These are phyloP conservation scores for Mycotypha africana DNA, from an alignment of 371 early-diverging fungal genomes.

Conservation along the genomic window DNA sequence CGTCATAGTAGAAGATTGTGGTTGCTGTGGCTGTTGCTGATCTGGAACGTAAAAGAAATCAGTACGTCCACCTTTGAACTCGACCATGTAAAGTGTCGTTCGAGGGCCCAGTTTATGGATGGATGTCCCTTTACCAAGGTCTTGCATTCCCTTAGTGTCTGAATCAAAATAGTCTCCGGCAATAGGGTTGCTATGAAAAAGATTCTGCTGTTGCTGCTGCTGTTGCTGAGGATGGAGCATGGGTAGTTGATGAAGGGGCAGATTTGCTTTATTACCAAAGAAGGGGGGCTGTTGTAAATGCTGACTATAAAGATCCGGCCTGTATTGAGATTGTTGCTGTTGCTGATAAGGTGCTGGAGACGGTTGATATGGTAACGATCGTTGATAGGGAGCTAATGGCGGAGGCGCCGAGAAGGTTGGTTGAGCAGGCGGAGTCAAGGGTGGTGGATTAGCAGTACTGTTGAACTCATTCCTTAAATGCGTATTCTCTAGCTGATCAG, in stretches of 20 bases:
- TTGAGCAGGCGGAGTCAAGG: constrained; percentile 1
- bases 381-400: background rate
- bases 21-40: constrained; percentile 9
- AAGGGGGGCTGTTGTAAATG: constrained; percentile 11
- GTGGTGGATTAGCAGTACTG: no score
- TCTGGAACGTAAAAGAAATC: constrained; percentile 79
- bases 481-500: constrained; percentile 29
- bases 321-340: constrained; percentile 4
- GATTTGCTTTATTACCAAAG: background rate
- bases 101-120: constrained; percentile 41
- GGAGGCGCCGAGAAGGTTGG: no score
- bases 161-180: constrained; percentile 20
- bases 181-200: background rate
- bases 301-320: constrained; percentile 5
- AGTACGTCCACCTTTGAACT: constrained; percentile 89
- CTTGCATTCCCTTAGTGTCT: constrained; percentile 20
- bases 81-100: constrained; percentile 76
- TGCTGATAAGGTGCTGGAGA: background rate
- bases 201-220: no score
- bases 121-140: constrained; percentile 52
- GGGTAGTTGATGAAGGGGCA: background rate
- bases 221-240: no score
- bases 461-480: no score
- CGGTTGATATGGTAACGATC: no score
- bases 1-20: no score